Conservation (phyloP, 805 yeast species). For the Wickerhamiella shivajii region DNA sequence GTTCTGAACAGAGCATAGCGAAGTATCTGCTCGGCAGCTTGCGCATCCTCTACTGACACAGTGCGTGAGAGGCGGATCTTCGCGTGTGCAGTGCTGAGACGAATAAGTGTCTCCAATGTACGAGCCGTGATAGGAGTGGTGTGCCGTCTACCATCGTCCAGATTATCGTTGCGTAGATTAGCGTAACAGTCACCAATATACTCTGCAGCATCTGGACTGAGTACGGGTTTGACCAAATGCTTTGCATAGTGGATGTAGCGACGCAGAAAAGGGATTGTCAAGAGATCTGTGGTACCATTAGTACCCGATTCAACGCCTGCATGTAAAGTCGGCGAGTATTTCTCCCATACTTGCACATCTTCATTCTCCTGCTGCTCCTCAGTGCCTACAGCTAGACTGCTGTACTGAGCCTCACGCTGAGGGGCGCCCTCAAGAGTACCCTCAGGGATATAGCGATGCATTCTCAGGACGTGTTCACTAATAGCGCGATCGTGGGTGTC, state of each 20-base stretch:
- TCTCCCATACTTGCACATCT: slow-evolving; percentile 49
- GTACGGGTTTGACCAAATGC: slow-evolving; percentile 66
- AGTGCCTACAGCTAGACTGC: slow-evolving; percentile 68
- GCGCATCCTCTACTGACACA: slow-evolving; percentile 65
- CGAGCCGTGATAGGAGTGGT: slow-evolving; percentile 97
- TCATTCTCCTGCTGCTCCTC: slow-evolving; percentile 30
- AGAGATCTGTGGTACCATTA: slow-evolving; percentile 32
- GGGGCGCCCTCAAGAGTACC: slow-evolving; percentile 92
- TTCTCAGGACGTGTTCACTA: slow-evolving; percentile 86
- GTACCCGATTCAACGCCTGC: slow-evolving; percentile 47
- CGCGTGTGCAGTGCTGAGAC: slow-evolving; percentile 92
- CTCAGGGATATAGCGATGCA: slow-evolving; percentile 79
- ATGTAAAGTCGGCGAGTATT: slow-evolving; percentile 67
- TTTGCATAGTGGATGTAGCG: slow-evolving; percentile 92
- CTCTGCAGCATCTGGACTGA: slow-evolving; percentile 63
- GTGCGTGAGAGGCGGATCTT: slow-evolving; percentile 74
- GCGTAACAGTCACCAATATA: slow-evolving; percentile 71
- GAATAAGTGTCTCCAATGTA: slow-evolving; percentile 88
- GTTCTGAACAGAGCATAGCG: slow-evolving; percentile 80
- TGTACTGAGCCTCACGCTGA: slow-evolving; percentile 56
- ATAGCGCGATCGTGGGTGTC: slow-evolving; percentile 72
- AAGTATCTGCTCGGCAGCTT: slow-evolving; percentile 70
- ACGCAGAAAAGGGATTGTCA: slow-evolving; percentile 73
- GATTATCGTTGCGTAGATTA: slow-evolving; percentile 63
- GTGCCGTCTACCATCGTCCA: slow-evolving; percentile 30